Base-by-base conservation (phyloP, 495 filamentous ascomycete genomes). In the Lasiosphaeriaceae sp. region DNA sequence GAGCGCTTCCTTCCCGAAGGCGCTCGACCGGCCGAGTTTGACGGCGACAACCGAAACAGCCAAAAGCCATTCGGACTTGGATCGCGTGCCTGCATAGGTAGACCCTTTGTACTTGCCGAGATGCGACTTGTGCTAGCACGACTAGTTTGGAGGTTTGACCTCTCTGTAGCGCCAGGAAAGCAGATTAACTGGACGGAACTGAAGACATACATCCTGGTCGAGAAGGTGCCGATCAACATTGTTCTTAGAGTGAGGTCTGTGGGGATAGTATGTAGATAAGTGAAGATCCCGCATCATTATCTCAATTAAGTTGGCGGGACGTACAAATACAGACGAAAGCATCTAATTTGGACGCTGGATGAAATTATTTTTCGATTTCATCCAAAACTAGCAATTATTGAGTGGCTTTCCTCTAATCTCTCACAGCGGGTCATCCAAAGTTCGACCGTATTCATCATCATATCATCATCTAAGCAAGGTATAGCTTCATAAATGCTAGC, bases 111-210 rank as follows among this genome's bases (percentile, higher is more conserved):
- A 9, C 16, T 52, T 20, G 49, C 49, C 23, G 49, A 52, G 49
- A 52, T 52, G 49, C 21, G 49, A 20, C n/a, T 52, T 19, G 16
- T 52, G 22, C 23, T 52, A 8, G 49, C 49, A 12, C 49, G 49
- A 8, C 9, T 52, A 23, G 49, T 52, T 20, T 52, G 49, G 49
- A 34, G 29, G 49, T 52, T 52, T 37, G 49, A 52, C 8, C 2
- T 52, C 8, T 52, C 24, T 37, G 24, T 9, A 8, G 49, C 23
- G 14, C 49, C 49, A 16, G 49, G 49, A 8, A 52, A 37, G n/a
- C 23, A n/a, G 29, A 17, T 52, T 37, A 8, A 19, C 49, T 52
- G 49, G 49, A 35, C 6, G 6, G 29, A 52, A 22, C 49, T 52
- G 20, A 52, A 52, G 49, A 35, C 22, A 8, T 52, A 16, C 20